phyloP scores from a whole-genome alignment of 495 filamentous ascomycete genomes.

The Neurospora tetrasperma region DNA sequence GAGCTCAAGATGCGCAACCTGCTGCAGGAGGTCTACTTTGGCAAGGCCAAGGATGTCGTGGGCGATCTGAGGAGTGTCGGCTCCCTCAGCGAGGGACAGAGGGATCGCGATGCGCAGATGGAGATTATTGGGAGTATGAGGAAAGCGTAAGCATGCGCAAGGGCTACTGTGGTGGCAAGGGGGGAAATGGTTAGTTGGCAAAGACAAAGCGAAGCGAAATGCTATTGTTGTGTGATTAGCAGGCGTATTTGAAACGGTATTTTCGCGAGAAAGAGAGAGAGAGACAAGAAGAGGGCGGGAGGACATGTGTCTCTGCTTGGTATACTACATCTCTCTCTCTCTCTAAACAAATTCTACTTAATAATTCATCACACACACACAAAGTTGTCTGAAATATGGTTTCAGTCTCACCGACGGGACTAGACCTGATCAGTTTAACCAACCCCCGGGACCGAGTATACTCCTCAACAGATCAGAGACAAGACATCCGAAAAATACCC shows the following conservation, averaged over 20 bases:
- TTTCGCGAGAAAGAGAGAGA: neutral
- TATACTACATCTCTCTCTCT: neutral
- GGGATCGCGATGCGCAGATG: slow-evolving; percentile 74
- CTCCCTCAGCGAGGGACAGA: slow-evolving; percentile 74
- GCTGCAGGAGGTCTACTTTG: slow-evolving; percentile 98
- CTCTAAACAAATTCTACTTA: neutral
- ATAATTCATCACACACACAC: neutral
- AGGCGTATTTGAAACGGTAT: neutral
- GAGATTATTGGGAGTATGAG: slow-evolving; percentile 81
- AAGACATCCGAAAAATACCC: neutral
- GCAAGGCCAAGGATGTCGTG: slow-evolving; percentile 98
- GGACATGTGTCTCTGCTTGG: neutral
- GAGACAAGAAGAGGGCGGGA: neutral
- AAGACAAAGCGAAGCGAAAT: neutral
- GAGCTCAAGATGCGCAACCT: slow-evolving; percentile 99
- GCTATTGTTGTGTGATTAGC: neutral
- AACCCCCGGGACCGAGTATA: neutral
- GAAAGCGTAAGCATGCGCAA: slow-evolving; percentile 15
- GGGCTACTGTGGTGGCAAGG: neutral
- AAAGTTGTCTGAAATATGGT: too few species aligned
- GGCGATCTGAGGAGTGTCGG: slow-evolving; percentile 88
- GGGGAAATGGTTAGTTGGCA: neutral
- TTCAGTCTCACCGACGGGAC: neutral
- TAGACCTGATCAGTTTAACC: too few species aligned
- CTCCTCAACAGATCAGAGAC: neutral